Base-by-base conservation (phyloP, 1,284 basidiomycete species). In the Leucocoprinus gongylophorus region DNA sequence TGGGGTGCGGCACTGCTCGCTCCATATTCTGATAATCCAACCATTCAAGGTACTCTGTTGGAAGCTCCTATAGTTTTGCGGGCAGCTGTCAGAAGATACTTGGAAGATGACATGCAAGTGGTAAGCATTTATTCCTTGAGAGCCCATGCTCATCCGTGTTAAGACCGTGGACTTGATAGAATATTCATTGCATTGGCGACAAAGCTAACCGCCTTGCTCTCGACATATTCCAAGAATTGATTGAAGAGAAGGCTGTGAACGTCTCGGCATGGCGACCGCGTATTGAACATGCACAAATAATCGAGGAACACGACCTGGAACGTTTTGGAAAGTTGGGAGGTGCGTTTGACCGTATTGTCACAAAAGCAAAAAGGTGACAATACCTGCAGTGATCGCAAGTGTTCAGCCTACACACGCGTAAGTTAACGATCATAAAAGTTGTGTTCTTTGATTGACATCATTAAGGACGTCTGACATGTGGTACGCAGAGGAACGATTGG, bases 371-470 rank as follows among this genome's bases (percentile, higher is more conserved):
- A 20, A 23, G 17, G 15, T 46, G 26, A 45, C 35, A 33, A 9
- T 18, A 39, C 12, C 4, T n/a, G 30, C 44, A 92, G 89, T 97
- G 15, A 90, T 97, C 59, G 79, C 88, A 1, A 95, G 92, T 57
- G 90, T 95, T 21, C 95, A 97, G 62, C 94, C 95, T 0, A 95
- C 91, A 1, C 93, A 97, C 64, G 91, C 78, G 84, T 88, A 64
- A 70, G 81, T 66, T 12, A 48, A 39, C 20, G 7, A 20, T 10
- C 17, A 23, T 40, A 35, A 9, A 21, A 28, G 38, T 21, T 30
- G 28, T 42, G 42, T 38, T n/a, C 33, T 10, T 10, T 13, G 40
- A 42, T 44, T 21, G 41, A 30, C 35, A 18, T 44, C 43, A 8
- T 33, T 37, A 32, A 88, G 81, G 18, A 91, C 89, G 39, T 90